phyloP scores from a whole-genome alignment of 257 asterid genomes.

The Capsicum rhomboideum region DNA sequence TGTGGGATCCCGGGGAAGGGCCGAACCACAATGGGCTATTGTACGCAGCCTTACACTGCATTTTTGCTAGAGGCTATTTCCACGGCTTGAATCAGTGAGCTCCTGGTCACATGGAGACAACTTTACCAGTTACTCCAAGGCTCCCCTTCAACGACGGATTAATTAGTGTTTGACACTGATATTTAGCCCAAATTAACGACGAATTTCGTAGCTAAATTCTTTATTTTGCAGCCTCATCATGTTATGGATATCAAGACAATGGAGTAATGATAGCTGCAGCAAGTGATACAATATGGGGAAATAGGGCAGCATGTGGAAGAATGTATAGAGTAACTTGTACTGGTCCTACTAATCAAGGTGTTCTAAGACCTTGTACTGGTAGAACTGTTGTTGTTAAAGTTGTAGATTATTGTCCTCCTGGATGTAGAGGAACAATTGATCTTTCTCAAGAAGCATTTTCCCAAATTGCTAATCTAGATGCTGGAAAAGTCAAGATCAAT shows the following conservation, averaged over 20 bases:
- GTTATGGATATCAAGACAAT: slow-evolving; percentile 24
- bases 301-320: slow-evolving; percentile 32
- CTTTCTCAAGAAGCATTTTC: slow-evolving; percentile 47
- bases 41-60: too few species aligned
- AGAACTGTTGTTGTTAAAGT: slow-evolving; percentile 17
- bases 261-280: slow-evolving; percentile 47
- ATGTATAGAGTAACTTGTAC: slow-evolving; percentile 29
- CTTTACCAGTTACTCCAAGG: too few species aligned
- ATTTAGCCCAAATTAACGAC: too few species aligned
- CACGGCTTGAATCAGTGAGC: too few species aligned
- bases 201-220: background rate
- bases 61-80: too few species aligned
- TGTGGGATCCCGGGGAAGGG: too few species aligned
- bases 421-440: slow-evolving; percentile 35
- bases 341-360: slow-evolving; percentile 33
- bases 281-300: slow-evolving; percentile 25
- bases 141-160: too few species aligned
- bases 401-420: slow-evolving; percentile 34
- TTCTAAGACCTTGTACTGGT: slow-evolving; percentile 40
- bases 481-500: slow-evolving; percentile 30
- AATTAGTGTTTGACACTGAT: too few species aligned
- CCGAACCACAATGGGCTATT: too few species aligned
- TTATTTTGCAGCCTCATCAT: slow-evolving; percentile 21
- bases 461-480: slow-evolving; percentile 29
- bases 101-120: too few species aligned